Conservation (phyloP, 768 basidiomycete genomes). For the Rhizopogon vesiculosus region DNA sequence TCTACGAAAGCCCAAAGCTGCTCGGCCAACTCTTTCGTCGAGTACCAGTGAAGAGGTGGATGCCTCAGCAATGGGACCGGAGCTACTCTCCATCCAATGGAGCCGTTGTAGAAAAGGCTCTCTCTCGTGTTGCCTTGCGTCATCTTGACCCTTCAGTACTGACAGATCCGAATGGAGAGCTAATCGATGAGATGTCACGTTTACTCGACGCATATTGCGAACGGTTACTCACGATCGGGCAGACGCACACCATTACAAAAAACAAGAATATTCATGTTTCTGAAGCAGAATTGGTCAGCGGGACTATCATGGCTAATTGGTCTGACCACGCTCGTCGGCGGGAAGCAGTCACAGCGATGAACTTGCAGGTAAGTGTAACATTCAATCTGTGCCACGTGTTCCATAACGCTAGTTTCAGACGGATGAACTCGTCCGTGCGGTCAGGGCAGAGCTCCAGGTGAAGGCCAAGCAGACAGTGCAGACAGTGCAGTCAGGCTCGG, state of each 20-base stretch:
- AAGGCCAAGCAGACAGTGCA: constrained; percentile 18
- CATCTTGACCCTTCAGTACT: constrained; percentile 27
- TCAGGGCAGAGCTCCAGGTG: constrained; percentile 27
- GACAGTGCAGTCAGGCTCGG: constrained; percentile 19
- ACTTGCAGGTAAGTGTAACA: constrained; percentile 32
- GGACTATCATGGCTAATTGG: constrained; percentile 42
- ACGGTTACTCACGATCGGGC: constrained; percentile 30
- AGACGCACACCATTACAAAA: constrained; percentile 32
- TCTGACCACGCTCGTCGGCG: constrained; percentile 35
- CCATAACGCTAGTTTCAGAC: constrained; percentile 26
- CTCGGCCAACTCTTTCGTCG: constrained; percentile 61
- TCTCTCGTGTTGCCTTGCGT: constrained; percentile 18
- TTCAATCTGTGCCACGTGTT: neutral
- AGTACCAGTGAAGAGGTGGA: constrained; percentile 32
- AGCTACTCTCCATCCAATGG: constrained; percentile 21
- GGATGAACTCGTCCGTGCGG: constrained; percentile 30
- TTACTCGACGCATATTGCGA: constrained; percentile 31
- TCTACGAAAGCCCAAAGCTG: constrained; percentile 49
- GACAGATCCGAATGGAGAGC: constrained; percentile 15
- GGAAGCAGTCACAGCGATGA: constrained; percentile 38
- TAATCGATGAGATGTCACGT: constrained; percentile 32
- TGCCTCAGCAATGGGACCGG: constrained; percentile 19
- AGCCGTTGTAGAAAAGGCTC: constrained; percentile 17
- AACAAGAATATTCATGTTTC: constrained; percentile 29
- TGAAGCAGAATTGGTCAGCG: constrained; percentile 40